Evolutionary conservation across 768 basidiomycete species (phyloP), one percentile per base, ranked within the genome.

Genomic region (Tricholoma hemisulphureum): DNA sequence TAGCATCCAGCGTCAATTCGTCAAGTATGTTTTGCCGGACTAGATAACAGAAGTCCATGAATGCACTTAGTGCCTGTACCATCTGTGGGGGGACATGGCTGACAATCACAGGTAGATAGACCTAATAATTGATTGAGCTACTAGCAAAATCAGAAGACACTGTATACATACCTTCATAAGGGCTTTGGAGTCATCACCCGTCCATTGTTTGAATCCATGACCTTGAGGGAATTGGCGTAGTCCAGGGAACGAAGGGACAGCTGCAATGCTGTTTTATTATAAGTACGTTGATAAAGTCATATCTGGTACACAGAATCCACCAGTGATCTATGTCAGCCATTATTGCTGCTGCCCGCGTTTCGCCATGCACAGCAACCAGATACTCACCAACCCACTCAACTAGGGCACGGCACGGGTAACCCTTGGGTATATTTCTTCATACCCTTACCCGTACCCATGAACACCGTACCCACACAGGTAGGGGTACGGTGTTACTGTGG

Each of bases 301-400:
- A 32, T 31, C 29, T 9, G 16, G n/a, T n/a, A n/a, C n/a, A n/a
- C n/a, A n/a, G n/a, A n/a, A 46, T 63, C 2, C 56, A 72, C 74
- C 69, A 58, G 1, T 62, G 61, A 51, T 75, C 71, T 55, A 73
- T 75, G 31, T 75, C 71, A 57, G 65, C 69, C 45, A 75, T 58
- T 13, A 76, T 72, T 2, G 9, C 48, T 28, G 65, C 59, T 4
- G 64, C 69, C 3, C 56, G 24, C 3, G 54, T 48, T 23, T 53
- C 46, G 0, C 61, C 34, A 45, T 69, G 56, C 4, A 11, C 51
- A 0, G 54, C 2, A 3, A 60, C 34, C 2, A 75, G 57, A 45
- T 73, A 72, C 4, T 69, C 55, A 0, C 58, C 59, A 0, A 73
- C 67, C 71, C n/a, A n/a, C 14, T n/a, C n/a, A n/a, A n/a, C n/a